Conservation (phyloP, 2,329 filamentous ascomycete species). For the Tetracladium maxilliforme region DNA sequence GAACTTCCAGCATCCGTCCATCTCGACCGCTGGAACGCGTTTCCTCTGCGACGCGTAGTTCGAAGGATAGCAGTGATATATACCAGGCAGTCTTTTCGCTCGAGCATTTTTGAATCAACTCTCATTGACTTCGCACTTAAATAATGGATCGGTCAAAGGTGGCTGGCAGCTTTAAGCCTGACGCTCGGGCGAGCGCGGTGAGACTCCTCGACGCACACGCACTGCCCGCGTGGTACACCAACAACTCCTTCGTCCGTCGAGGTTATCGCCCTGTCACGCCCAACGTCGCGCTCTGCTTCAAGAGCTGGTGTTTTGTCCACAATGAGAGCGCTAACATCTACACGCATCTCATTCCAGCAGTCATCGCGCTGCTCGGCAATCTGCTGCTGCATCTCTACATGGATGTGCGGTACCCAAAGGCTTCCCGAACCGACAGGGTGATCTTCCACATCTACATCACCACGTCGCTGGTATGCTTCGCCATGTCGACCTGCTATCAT, state of each 20-base stretch:
- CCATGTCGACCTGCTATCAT: conserved; percentile 21
- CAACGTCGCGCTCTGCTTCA: conserved; percentile 19
- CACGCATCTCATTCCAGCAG: conserved; percentile 26
- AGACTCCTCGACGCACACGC: too few species aligned
- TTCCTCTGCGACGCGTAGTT: too few species aligned
- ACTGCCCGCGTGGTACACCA: conserved; percentile 24
- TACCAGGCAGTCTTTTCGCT: too few species aligned
- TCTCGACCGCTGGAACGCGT: too few species aligned
- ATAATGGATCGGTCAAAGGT: too few species aligned
- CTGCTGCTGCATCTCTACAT: conserved; percentile 13
- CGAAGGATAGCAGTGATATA: too few species aligned
- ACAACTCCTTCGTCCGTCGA: conserved; percentile 22
- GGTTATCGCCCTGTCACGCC: conserved; percentile 26
- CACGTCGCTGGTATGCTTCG: conserved; percentile 19
- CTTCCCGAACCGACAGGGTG: conserved; percentile 16
- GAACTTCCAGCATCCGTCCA: too few species aligned
- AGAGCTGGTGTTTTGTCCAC: conserved; percentile 24
- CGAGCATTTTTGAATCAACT: too few species aligned
- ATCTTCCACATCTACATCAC: conserved; percentile 23
- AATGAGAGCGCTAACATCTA: conserved; percentile 28
- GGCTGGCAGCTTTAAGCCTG: too few species aligned
- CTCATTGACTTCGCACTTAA: too few species aligned
- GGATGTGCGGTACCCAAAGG: conserved; percentile 14
- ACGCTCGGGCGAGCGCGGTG: too few species aligned
- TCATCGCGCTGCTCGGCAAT: conserved; percentile 18